phyloP scores from a whole-genome alignment of 345 rosid species.

The Pugionium cornutum region DNA sequence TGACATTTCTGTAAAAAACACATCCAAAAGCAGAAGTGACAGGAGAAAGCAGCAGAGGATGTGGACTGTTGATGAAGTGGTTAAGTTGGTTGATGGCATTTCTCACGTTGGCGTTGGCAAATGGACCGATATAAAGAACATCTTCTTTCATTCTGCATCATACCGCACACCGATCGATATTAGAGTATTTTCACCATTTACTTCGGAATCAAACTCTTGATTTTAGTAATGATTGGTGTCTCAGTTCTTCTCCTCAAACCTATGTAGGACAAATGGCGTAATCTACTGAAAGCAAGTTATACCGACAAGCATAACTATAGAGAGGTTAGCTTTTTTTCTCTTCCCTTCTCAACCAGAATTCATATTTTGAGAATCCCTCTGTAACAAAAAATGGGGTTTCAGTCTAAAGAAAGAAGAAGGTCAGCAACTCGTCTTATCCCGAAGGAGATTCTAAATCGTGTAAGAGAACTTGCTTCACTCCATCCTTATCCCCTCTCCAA shows the following conservation, averaged over 20 bases:
- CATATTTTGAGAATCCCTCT: conserved; percentile 2
- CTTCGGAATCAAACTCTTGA: conserved; percentile 7
- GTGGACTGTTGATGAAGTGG: conserved; percentile 84
- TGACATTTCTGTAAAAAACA: conserved; percentile 42
- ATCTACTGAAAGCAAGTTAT: conserved; percentile 71
- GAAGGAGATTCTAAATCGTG: conserved; percentile 52
- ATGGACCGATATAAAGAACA: conserved; percentile 91
- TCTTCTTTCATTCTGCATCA: conserved; percentile 58
- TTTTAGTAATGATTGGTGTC: not conserved
- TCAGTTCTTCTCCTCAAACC: conserved; percentile 25
- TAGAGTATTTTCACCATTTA: conserved; percentile 56
- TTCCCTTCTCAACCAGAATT: not conserved
- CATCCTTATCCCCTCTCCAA: conserved; percentile 62
- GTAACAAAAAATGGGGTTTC: conserved; percentile 26
- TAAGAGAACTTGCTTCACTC: conserved; percentile 65
- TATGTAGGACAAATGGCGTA: conserved; percentile 91
- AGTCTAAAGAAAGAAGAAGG: conserved; percentile 55
- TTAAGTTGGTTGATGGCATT: conserved; percentile 81
- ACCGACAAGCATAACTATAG: conserved; percentile 41
- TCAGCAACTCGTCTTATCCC: conserved; percentile 52
- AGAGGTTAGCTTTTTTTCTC: conserved; percentile 50
- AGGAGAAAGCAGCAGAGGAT: conserved; percentile 84
- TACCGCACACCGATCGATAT: conserved; percentile 87
- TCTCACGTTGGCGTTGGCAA: conserved; percentile 80
- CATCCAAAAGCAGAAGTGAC: conserved; percentile 50